A percentile compares a stretch with the other conserved stretches of the same genome.
Evolutionary conservation across 441 rosid genomes (phyloP).

Genomic region (Euphorbia celastroides): DNA sequence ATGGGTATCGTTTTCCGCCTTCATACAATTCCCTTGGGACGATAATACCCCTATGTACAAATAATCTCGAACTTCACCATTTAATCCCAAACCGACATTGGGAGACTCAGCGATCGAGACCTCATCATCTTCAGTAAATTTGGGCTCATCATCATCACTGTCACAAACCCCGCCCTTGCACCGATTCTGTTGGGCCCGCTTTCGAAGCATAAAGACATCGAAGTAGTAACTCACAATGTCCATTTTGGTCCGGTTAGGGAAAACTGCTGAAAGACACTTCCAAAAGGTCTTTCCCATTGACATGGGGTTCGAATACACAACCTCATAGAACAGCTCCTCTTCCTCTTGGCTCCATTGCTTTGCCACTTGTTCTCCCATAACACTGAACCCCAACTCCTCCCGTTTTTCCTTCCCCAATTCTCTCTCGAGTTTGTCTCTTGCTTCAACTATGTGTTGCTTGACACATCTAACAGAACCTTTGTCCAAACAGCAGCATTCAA

Average conservation of each 20-base stretch:
- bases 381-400: conserved; percentile 35
- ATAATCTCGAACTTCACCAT: conserved; percentile 29
- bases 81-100: conserved; percentile 14
- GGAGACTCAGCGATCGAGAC: conserved; percentile 45
- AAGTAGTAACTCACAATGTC: conserved; percentile 45
- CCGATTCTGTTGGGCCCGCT: conserved; percentile 41
- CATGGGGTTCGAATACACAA: conserved; percentile 35
- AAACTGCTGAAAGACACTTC: conserved; percentile 32
- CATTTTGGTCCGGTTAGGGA: conserved; percentile 33
- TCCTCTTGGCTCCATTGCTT: conserved; percentile 38
- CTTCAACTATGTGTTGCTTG: conserved; percentile 37
- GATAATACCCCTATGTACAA: conserved; percentile 28
- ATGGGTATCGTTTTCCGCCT: conserved; percentile 17
- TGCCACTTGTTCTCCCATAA: conserved; percentile 49
- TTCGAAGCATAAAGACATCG: conserved; percentile 44
- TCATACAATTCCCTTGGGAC: conserved; percentile 10
- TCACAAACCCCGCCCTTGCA: conserved; percentile 36
- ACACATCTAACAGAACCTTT: conserved; percentile 41
- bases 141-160: conserved; percentile 64
- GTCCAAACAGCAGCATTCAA: conserved; percentile 36
- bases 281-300: conserved; percentile 39
- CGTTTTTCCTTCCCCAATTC: conserved; percentile 33
- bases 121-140: conserved; percentile 23
- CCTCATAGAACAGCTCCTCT: conserved; percentile 30
- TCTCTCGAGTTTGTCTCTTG: conserved; percentile 29